Evolutionary conservation across 257 asterid genomes (phyloP).

Genomic region (Mitragyna speciosa): DNA sequence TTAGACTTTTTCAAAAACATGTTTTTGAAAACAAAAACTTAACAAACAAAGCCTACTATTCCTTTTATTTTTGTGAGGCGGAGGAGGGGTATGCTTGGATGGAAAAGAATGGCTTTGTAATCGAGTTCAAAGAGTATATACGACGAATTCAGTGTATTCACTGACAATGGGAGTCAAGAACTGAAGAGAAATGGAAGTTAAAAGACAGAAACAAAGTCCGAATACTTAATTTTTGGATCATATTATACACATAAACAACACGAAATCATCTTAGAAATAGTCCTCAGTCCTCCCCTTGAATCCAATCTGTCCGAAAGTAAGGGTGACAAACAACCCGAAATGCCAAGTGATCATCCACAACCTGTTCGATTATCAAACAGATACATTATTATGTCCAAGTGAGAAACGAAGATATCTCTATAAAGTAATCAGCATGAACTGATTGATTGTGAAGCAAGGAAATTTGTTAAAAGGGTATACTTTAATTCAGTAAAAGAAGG

Average conservation of each 20-base stretch:
- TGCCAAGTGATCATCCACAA: slow-evolving; percentile 94
- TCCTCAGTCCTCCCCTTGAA: slow-evolving; percentile 97
- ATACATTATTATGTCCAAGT: neutral
- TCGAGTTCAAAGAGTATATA: neutral
- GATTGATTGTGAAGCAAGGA: neutral
- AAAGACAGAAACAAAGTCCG: slow-evolving; percentile 1
- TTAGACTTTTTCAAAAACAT: too few relatives aligned
- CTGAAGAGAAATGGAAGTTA: neutral
- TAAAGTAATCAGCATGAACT: neutral
- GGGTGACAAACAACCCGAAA: slow-evolving; percentile 66
- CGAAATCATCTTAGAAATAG: slow-evolving; percentile 43
- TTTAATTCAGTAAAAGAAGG: too few relatives aligned
- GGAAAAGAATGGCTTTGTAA: too few relatives aligned
- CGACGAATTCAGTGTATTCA: neutral
- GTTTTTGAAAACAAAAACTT: too few relatives aligned
- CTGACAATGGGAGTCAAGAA: neutral
- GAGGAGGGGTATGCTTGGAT: too few relatives aligned
- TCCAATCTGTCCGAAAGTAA: slow-evolving; percentile 96
- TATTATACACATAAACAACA: slow-evolving; percentile 16
- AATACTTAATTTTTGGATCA: neutral
- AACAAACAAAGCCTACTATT: too few relatives aligned
- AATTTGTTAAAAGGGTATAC: too few relatives aligned
- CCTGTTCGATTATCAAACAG: slow-evolving; percentile 39
- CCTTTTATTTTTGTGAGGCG: too few relatives aligned
- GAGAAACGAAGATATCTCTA: neutral